Base-by-base conservation (phyloP, 2,329 filamentous ascomycete species). In the Cercospora sesami region DNA sequence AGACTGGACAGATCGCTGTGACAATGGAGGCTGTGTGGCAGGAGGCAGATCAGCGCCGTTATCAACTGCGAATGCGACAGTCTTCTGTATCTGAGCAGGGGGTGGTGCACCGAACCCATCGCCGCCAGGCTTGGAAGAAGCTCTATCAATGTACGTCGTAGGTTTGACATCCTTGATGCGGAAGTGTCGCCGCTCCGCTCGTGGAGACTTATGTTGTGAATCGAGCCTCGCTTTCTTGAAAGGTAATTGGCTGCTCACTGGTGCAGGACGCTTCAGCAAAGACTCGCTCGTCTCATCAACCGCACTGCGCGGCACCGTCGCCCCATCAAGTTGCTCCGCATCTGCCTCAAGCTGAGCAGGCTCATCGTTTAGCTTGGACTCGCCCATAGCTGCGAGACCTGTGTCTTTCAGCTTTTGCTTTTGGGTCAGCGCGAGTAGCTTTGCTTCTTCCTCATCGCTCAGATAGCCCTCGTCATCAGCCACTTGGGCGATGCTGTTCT, bases 401-500 rank as follows among this genome's bases (percentile, higher is more conserved):
- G 73, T 72, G 51, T 73, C 66, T 21, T 67, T 61, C 9, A 73
- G 66, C 63, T 74, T 74, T 18, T 73, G 73, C 45, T 70, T 70
- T 61, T 79, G 79, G 1, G 78, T 75, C 18, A 77, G 64, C 4
- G 75, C 73, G 65, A 73, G 76, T 67, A 78, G 76, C 39, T 76
- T 76, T 57, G 73, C 75, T 31, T 76, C 71, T 36, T 82, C 79
- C 65, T 84, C 82, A 66, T 83, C 81, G 14, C 79, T 83, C 39
- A 76, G 75, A 68, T 81, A 81, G n/a, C 78, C 74, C 30, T 65
- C 66, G 12, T 76, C 74, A 8, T 80, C 78, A 33, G 81, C 80
- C 53, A 83, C 78, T n/a, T 82, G 79, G 26, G 83, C 77, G 28
- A 89, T 86, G 23, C 83, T 84, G 31, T 82, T 81, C 73, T 92